These are phyloP conservation scores for Phyllachora maydis DNA, from an alignment of 2,329 filamentous ascomycete species.

Conservation along the genomic window DNA sequence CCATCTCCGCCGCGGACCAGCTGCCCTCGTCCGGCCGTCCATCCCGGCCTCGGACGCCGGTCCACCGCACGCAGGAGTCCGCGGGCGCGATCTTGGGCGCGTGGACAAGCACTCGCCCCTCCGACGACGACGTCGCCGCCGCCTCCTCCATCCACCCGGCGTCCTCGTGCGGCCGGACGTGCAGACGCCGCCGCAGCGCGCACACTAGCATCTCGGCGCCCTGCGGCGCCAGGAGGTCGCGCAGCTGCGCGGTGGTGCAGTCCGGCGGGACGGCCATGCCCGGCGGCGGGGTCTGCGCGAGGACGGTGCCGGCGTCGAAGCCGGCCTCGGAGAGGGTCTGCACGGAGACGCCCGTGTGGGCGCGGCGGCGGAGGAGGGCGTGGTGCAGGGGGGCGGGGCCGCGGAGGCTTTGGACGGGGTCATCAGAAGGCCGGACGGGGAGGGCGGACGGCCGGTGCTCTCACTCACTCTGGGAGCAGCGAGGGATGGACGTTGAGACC, in stretches of 20 bases:
- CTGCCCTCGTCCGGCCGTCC: too few species aligned
- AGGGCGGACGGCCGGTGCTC: background rate
- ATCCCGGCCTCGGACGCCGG: constrained; percentile 17
- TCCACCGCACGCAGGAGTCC: constrained; percentile 43
- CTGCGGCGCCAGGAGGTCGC: constrained; percentile 30
- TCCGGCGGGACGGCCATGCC: constrained; percentile 27
- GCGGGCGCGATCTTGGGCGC: constrained; percentile 55
- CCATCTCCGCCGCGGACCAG: too few species aligned
- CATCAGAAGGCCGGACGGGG: background rate
- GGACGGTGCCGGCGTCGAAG: constrained; percentile 63
- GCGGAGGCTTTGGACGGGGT: constrained; percentile 35
- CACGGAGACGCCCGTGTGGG: constrained; percentile 54
- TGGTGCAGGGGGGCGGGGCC: constrained; percentile 78
- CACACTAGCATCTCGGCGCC: constrained; percentile 53
- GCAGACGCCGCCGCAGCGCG: constrained; percentile 39
- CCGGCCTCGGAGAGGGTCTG: constrained; percentile 61
- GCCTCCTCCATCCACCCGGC: too few species aligned
- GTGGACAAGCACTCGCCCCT: constrained; percentile 16
- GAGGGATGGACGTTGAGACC: constrained; percentile 91
- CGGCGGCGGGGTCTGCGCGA: constrained; percentile 45
- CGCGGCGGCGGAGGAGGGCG: constrained; percentile 44
- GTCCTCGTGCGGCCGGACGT: constrained; percentile 37
- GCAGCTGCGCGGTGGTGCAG: constrained; percentile 26
- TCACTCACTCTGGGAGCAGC: constrained; percentile 54
- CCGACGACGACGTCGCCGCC: constrained; percentile 6